Conservation (phyloP, 1,139 yeast species). For the Magnusiomyces magnusii region DNA sequence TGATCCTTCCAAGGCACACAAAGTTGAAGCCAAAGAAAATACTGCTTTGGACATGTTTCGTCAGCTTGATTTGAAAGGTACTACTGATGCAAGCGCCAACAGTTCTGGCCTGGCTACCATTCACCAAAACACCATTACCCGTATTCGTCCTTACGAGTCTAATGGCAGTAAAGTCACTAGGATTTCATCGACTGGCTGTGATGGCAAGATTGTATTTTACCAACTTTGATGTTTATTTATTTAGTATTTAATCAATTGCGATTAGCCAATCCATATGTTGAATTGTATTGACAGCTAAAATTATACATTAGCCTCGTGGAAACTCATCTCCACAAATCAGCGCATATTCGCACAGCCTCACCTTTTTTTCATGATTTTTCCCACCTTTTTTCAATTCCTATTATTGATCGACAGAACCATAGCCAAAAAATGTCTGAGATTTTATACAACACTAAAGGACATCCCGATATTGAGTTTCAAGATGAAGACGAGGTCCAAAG, state of each 20-base stretch:
- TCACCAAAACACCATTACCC: conserved; percentile 86
- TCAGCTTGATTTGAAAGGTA: conserved; percentile 92
- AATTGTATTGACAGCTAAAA: no score
- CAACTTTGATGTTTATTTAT: conserved; percentile 4
- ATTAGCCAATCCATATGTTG: background rate
- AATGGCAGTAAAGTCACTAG: conserved; percentile 40
- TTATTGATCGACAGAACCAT: no score
- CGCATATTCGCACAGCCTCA: no score
- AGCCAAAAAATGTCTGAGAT: no score
- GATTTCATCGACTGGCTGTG: conserved; percentile 73
- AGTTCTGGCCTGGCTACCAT: conserved; percentile 59
- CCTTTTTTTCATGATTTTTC: background rate
- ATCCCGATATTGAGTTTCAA: no score
- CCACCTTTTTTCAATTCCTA: no score
- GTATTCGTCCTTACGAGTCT: conserved; percentile 44
- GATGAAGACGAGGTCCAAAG: no score
- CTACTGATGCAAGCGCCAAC: conserved; percentile 44
- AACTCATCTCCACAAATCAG: no score
- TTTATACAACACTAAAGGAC: no score
- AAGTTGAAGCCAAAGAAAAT: conserved; percentile 52
- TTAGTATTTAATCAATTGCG: background rate
- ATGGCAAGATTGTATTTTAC: conserved; percentile 78
- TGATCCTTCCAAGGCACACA: conserved; percentile 44
- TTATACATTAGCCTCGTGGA: no score
- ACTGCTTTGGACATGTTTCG: conserved; percentile 93